phyloP scores from a whole-genome alignment of 768 basidiomycete species.

The Naematelia aurantialba region DNA sequence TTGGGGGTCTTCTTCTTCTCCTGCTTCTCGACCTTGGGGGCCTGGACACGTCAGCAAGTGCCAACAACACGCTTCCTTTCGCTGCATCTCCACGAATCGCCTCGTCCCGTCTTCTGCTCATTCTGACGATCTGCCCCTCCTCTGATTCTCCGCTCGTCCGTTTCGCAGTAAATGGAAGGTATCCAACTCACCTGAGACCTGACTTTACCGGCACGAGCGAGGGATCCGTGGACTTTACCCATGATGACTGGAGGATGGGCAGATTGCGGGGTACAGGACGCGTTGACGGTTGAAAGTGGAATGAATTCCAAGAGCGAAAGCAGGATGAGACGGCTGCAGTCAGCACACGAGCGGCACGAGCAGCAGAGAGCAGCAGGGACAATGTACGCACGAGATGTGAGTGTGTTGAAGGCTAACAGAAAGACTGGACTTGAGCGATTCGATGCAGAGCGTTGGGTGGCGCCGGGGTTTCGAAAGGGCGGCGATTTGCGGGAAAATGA shows the following conservation, averaged over 20 bases:
- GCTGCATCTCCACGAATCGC: slow-evolving; percentile 3
- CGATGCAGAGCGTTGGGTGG: not conserved
- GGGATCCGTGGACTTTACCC: slow-evolving; percentile 85
- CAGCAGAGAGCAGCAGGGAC: too few species aligned
- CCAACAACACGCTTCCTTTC: slow-evolving; percentile 4
- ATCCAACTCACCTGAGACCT: slow-evolving; percentile 64
- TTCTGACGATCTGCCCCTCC: not conserved
- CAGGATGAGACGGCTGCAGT: too few species aligned
- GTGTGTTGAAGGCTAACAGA: slow-evolving; percentile 18
- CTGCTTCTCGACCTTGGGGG: slow-evolving; percentile 95
- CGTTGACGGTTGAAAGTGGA: too few species aligned
- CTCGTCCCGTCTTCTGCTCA: not conserved
- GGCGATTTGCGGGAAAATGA: slow-evolving; percentile 10
- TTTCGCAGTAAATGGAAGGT: too few species aligned
- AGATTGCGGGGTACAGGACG: too few species aligned
- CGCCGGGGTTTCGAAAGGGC: slow-evolving; percentile 4
- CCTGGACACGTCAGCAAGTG: slow-evolving; percentile 46
- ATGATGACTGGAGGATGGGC: too few species aligned
- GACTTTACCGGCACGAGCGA: slow-evolving; percentile 99
- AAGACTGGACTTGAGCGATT: slow-evolving; percentile 3
- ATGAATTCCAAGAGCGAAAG: too few species aligned
- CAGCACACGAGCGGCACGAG: too few species aligned
- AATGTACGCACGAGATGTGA: not conserved
- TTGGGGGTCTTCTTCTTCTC: slow-evolving; percentile 99
- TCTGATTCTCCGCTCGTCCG: too few species aligned